Percentiles rank a stretch among this genome's conserved stretches.
Evolutionary conservation across 164 flowering plant species (phyloP).

Genomic region (Sedum album): DNA sequence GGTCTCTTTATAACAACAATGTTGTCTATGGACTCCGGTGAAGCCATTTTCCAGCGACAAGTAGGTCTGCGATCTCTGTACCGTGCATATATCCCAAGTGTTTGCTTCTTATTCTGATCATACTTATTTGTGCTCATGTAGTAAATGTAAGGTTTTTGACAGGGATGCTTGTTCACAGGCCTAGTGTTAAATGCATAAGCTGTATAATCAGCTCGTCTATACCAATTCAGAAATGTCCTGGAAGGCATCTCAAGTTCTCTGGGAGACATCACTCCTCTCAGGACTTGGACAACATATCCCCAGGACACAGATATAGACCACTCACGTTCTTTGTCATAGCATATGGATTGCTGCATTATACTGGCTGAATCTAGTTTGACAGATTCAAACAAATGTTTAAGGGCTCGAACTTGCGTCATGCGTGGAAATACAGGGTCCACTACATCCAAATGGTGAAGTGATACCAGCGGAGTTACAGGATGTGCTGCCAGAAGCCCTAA

Average conservation of each 20-base stretch:
- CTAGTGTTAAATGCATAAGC: constrained; percentile 69
- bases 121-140: constrained; percentile 28
- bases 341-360: no score
- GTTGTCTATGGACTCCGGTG: constrained; percentile 46
- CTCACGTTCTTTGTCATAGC: constrained; percentile 37
- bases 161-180: constrained; percentile 52
- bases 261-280: constrained; percentile 49
- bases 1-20: constrained; percentile 54
- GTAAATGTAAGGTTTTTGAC: constrained; percentile 53
- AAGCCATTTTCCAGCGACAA: constrained; percentile 69
- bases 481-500: constrained; percentile 56
- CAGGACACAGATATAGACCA: constrained; percentile 64
- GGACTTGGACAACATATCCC: no score
- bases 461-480: constrained; percentile 51
- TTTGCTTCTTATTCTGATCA: no score
- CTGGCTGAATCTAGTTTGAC: no score
- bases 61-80: constrained; percentile 20
- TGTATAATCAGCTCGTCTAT: constrained; percentile 46
- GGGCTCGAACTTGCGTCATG: constrained; percentile 21
- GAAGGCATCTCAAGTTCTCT: constrained; percentile 67
- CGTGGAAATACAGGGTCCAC: no score
- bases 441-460: no score
- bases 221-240: constrained; percentile 67
- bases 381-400: constrained; percentile 34
- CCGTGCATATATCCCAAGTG: constrained; percentile 29